phyloP scores from a whole-genome alignment of 2,329 filamentous ascomycete species.

The Colletotrichum kahawae region DNA sequence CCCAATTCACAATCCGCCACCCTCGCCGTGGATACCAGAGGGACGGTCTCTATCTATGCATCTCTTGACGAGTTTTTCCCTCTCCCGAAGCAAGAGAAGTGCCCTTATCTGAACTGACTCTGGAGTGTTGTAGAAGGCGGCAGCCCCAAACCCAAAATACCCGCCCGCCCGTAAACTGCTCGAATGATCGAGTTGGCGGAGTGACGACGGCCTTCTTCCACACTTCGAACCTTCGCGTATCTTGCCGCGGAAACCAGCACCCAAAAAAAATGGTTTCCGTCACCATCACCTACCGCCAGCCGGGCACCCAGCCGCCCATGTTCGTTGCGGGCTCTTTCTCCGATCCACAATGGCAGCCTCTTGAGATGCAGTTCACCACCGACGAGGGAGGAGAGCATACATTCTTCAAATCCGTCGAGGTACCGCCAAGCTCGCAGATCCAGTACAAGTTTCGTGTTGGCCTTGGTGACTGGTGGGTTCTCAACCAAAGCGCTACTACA shows the following conservation, averaged over 20 bases:
- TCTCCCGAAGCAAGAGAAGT: neutral
- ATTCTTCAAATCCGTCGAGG: constrained; percentile 62
- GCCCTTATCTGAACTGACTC: neutral
- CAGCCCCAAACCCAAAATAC: neutral
- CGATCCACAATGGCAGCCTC: constrained; percentile 67
- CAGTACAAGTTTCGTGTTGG: constrained; percentile 80
- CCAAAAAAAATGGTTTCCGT: constrained; percentile 39
- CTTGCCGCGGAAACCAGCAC: neutral
- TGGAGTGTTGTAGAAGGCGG: neutral
- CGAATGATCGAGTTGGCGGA: constrained; percentile 4
- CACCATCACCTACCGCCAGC: constrained; percentile 65
- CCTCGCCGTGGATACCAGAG: neutral
- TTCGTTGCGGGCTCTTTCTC: constrained; percentile 75
- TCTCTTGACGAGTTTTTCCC: neutral
- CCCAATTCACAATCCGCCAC: neutral
- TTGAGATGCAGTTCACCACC: constrained; percentile 66
- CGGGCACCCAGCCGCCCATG: constrained; percentile 68
- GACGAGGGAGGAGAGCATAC: constrained; percentile 58
- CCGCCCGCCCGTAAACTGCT: neutral
- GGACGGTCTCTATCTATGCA: neutral
- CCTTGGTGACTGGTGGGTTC: constrained; percentile 70
- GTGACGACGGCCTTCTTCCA: neutral
- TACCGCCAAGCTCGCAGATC: constrained; percentile 62
- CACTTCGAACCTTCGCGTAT: constrained; percentile 27
- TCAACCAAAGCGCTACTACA: constrained; percentile 66